Evolutionary conservation across 2,329 filamentous ascomycete genomes (phyloP), one percentile per base, ranked within the genome.

Genomic region (Trichoderma aggressivum): DNA sequence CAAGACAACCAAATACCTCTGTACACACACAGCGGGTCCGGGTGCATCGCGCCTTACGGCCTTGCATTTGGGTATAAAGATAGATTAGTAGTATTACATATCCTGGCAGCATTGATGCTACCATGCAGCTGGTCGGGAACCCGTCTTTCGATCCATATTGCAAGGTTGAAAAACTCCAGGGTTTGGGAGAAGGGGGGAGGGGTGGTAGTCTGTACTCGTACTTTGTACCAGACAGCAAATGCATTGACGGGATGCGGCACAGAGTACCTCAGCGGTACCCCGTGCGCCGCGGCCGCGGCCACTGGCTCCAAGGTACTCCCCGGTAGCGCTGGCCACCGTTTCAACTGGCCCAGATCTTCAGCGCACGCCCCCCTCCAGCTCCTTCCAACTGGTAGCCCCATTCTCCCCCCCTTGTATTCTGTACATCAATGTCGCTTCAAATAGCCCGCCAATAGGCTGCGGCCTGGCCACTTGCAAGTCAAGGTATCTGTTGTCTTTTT

Each of bases 51-150:
- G 67, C 59, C 67, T 63, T 50, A 47, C 43, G 47, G 43, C 68
- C 60, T n/a, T 67, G 69, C 69, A 62, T 39, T 71, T 71, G 53
- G 69, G 69, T 71, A 71, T 53, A 58, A 66, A 67, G 62, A 61
- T 59, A 59, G 55, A 60, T 60, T 36, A 26, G 34, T 28, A 50
- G 64, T 28, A 28, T 39, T 32, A 32, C n/a, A 21, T 28, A 58
- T 47, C 53, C 53, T 66, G 34, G 34, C 64, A 43, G 62, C 28
- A 63, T 50, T 63, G 39, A 43, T 61, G 36, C 39, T 61, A 53
- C 24, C 28, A 53, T 68, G 58, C 26, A 68, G 56, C 58, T n/a
- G 47, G 67, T 70, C 67, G 59, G 59, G 30, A 61, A 39, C 67
- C 60, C 34, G 36, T 68, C 55, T 34, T 24, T 47, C 55, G 64